phyloP scores from a whole-genome alignment of 352 stramenopile genomes.

The Phytophthora cryptogea region DNA sequence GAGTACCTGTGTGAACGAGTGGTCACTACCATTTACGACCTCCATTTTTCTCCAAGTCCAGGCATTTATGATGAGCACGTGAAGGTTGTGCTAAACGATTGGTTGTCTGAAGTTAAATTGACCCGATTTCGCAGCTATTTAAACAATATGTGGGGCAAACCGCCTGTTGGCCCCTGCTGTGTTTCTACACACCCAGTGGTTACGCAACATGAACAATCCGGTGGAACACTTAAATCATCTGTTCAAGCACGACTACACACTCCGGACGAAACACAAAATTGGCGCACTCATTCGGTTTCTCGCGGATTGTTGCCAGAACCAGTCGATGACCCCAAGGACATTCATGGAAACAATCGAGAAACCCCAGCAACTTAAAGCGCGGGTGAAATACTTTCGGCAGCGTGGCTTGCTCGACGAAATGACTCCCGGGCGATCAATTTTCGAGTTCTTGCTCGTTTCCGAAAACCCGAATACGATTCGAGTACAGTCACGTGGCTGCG shows the following conservation, averaged over 20 bases:
- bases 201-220: slow-evolving; percentile 10
- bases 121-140: not conserved
- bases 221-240: slow-evolving; percentile 9
- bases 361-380: slow-evolving; percentile 1
- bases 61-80: not conserved
- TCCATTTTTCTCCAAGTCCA: slow-evolving; percentile 10
- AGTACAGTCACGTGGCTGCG: not conserved
- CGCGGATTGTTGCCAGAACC: not conserved
- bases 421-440: too few species aligned
- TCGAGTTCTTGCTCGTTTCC: not conserved
- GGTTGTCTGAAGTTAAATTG: not conserved
- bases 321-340: not conserved
- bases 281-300: not conserved
- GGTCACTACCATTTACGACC: slow-evolving; percentile 20
- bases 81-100: not conserved
- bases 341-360: not conserved
- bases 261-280: slow-evolving; percentile 13
- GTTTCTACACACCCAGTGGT: slow-evolving; percentile 14
- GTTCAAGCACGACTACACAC: slow-evolving; percentile 36
- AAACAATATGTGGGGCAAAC: not conserved
- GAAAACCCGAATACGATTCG: not conserved
- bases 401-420: too few species aligned
- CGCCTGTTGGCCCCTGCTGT: slow-evolving; percentile 15
- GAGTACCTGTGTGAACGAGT: slow-evolving; percentile 8
- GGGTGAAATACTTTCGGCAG: slow-evolving; percentile 4